Evolutionary conservation across 2,329 filamentous ascomycete genomes (phyloP).

Genomic region (Sarocladium brachiariae): DNA sequence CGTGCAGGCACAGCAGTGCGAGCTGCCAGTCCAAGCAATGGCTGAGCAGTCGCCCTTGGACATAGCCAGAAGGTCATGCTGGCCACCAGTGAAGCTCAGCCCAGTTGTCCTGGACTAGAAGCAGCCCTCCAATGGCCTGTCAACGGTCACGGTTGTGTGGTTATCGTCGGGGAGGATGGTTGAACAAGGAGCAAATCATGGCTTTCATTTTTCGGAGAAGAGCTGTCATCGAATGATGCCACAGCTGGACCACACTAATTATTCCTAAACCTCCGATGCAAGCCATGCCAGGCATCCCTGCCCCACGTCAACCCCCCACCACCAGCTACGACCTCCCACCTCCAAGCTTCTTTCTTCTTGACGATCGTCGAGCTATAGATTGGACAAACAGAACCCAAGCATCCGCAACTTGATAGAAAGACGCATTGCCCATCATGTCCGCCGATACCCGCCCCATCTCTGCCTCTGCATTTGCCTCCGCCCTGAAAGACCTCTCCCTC

Average conservation of each 20-base stretch:
- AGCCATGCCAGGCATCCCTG: slow-evolving; percentile 3
- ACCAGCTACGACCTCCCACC: not conserved
- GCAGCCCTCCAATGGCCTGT: too few species aligned
- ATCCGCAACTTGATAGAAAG: not conserved
- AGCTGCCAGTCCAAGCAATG: not conserved
- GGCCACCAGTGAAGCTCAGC: not conserved
- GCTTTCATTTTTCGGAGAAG: not conserved
- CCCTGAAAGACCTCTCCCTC: slow-evolving; percentile 59
- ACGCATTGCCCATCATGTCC: slow-evolving; percentile 42
- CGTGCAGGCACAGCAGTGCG: not conserved
- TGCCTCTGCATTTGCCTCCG: slow-evolving; percentile 56
- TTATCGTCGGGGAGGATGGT: too few species aligned
- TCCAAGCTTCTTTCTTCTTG: not conserved
- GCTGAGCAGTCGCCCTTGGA: not conserved
- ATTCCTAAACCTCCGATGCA: too few species aligned
- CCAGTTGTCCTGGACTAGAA: not conserved
- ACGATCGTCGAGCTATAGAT: too few species aligned
- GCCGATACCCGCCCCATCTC: slow-evolving; percentile 55
- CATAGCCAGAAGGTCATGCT: slow-evolving; percentile 9
- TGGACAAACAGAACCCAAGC: not conserved
- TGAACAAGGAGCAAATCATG: not conserved
- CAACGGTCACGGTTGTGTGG: too few species aligned
- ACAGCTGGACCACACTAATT: not conserved
- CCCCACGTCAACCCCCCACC: slow-evolving; percentile 5
- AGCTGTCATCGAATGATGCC: slow-evolving; percentile 1